A percentile compares a stretch with the other conserved stretches of the same genome.
These are phyloP conservation scores for Aphanomyces cochlioides DNA, from an alignment of 352 stramenopile species.

Conservation along the genomic window DNA sequence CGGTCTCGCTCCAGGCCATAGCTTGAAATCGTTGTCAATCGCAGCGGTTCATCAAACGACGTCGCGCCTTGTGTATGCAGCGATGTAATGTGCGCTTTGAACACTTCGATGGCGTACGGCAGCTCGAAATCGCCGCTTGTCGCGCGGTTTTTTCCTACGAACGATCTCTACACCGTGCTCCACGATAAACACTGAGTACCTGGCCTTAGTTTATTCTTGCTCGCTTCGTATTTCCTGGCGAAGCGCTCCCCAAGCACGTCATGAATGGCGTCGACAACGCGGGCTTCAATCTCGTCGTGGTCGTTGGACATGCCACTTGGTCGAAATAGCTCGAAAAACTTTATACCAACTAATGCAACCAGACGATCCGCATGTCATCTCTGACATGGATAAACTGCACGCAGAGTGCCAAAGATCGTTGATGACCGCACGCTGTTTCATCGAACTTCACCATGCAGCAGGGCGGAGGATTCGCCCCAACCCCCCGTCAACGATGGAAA, in stretches of 20 bases:
- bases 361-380: neutral
- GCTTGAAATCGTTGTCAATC: conserved; percentile 12
- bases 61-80: neutral
- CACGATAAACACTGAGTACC: neutral
- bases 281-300: neutral
- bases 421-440: no score
- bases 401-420: no score
- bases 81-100: conserved; percentile 19
- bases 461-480: no score
- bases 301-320: neutral
- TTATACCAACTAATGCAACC: neutral
- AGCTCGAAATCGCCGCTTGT: conserved; percentile 10
- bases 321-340: neutral
- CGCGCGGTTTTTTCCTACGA: neutral
- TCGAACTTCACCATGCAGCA: no score
- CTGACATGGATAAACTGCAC: neutral
- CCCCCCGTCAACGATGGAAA: no score
- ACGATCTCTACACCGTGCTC: neutral
- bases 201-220: neutral
- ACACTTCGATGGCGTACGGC: conserved; percentile 21
- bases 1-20: neutral
- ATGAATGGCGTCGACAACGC: neutral
- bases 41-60: neutral
- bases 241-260: neutral
- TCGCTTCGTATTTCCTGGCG: neutral